Evolutionary conservation across 169 alveolate species (phyloP).

Genomic region (Cyclospora cayetanensis): DNA sequence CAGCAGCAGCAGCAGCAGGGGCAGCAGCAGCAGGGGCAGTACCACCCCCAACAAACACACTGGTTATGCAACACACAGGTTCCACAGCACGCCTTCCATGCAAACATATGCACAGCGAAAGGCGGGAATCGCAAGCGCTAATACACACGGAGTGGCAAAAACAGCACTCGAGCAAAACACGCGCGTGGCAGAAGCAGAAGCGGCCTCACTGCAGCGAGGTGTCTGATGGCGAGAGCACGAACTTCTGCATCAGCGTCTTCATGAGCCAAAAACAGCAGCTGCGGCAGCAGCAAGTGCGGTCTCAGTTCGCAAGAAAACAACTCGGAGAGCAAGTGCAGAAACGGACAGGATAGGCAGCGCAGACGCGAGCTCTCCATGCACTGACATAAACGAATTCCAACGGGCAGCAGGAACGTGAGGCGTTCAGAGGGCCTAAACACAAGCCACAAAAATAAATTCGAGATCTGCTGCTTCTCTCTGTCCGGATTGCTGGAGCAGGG

Average conservation of each 20-base stretch:
- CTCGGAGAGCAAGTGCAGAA: slow-evolving; percentile 26
- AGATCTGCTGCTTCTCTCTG: neutral
- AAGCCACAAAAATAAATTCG: neutral
- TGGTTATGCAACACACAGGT: no score
- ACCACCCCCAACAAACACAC: neutral
- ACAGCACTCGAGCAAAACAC: neutral
- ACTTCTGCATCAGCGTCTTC: slow-evolving; percentile 30
- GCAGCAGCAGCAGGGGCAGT: slow-evolving; percentile 33
- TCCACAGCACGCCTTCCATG: neutral
- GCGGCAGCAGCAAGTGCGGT: slow-evolving; percentile 55
- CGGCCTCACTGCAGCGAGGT: slow-evolving; percentile 40
- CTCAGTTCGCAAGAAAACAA: slow-evolving; percentile 1
- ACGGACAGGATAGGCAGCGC: neutral
- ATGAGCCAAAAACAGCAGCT: slow-evolving; percentile 51
- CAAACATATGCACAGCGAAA: neutral
- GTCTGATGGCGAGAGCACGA: slow-evolving; percentile 33
- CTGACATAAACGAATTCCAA: slow-evolving; percentile 21
- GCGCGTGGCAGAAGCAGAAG: neutral
- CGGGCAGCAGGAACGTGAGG: slow-evolving; percentile 23
- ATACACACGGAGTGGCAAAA: neutral
- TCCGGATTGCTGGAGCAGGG: neutral
- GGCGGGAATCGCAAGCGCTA: neutral
- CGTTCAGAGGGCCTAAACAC: slow-evolving; percentile 44
- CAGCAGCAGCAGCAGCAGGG: neutral
- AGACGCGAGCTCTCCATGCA: neutral